These are phyloP conservation scores for Geotrichum reessii DNA, from an alignment of 1,139 yeast genomes.

Conservation along the genomic window DNA sequence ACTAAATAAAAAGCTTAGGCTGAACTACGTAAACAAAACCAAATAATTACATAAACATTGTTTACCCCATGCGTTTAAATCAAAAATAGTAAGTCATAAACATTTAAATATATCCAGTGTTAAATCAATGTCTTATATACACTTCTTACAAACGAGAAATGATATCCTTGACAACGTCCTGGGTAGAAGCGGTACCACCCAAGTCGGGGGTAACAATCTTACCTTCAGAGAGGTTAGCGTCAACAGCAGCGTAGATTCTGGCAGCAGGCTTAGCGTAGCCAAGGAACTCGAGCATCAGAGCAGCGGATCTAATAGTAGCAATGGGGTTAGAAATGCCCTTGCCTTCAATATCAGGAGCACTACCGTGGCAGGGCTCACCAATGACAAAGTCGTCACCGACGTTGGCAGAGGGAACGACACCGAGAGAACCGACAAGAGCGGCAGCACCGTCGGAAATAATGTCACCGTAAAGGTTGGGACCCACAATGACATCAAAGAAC, in stretches of 20 bases:
- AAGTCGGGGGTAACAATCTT: slow-evolving; percentile 85
- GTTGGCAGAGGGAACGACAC: slow-evolving; percentile 96
- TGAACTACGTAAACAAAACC: not conserved
- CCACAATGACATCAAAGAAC: slow-evolving; percentile 93
- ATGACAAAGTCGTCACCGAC: slow-evolving; percentile 94
- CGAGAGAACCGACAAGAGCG: slow-evolving; percentile 94
- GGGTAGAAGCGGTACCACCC: slow-evolving; percentile 84
- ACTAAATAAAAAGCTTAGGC: not conserved
- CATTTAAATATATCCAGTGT: not conserved
- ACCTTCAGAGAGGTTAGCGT: slow-evolving; percentile 81
- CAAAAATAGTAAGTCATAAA: not conserved
- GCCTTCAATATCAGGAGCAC: slow-evolving; percentile 98
- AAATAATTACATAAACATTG: not conserved
- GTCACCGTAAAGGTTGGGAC: slow-evolving; percentile 97
- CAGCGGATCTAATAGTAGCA: slow-evolving; percentile 96
- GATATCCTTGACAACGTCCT: slow-evolving; percentile 80
- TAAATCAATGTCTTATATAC: not conserved
- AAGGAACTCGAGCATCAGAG: slow-evolving; percentile 94
- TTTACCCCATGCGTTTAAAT: not conserved
- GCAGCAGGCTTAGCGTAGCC: slow-evolving; percentile 90
- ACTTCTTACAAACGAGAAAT: slow-evolving; percentile 45
- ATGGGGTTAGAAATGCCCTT: slow-evolving; percentile 91
- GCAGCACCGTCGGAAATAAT: slow-evolving; percentile 98
- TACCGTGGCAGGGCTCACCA: slow-evolving; percentile 99
- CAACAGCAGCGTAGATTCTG: slow-evolving; percentile 87